Conservation (phyloP, 441 rosid genomes). For the Hura crepitans region DNA sequence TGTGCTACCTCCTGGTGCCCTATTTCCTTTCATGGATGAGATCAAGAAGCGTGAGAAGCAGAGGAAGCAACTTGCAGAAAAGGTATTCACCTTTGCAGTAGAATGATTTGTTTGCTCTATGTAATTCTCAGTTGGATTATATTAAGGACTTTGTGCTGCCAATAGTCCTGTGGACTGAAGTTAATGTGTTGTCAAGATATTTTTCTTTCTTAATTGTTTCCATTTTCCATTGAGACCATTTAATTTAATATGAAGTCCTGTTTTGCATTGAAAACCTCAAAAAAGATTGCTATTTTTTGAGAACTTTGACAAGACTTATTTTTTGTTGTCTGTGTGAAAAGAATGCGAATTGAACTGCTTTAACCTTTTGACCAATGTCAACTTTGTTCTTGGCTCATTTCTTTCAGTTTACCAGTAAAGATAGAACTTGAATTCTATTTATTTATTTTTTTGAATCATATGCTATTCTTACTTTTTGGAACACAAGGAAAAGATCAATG, state of each 20-base stretch:
- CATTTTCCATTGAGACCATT: neutral
- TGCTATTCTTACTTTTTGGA: slow-evolving; percentile 47
- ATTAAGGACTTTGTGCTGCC: slow-evolving; percentile 4
- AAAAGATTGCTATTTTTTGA: neutral
- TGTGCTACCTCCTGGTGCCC: slow-evolving; percentile 54
- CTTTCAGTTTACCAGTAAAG: neutral
- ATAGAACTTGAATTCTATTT: neutral
- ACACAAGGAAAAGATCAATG: slow-evolving; percentile 61
- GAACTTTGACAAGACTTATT: neutral
- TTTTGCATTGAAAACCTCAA: slow-evolving; percentile 4
- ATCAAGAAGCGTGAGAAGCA: slow-evolving; percentile 80
- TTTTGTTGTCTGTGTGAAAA: too few species aligned
- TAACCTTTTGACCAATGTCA: neutral
- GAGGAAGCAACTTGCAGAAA: slow-evolving; percentile 68
- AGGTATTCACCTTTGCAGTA: slow-evolving; percentile 39
- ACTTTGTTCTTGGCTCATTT: neutral
- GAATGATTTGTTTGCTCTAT: neutral
- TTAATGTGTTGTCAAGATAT: neutral
- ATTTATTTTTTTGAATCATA: slow-evolving; percentile 20
- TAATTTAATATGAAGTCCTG: neutral
- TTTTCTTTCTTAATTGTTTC: neutral
- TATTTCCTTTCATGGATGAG: slow-evolving; percentile 82
- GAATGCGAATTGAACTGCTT: too few species aligned
- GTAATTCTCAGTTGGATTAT: neutral
- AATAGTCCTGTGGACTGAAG: neutral